Evolutionary conservation across 371 early-diverging fungal genomes (phyloP), one percentile per base, ranked within the genome.

Genomic region (Aphelidium insulamus): DNA sequence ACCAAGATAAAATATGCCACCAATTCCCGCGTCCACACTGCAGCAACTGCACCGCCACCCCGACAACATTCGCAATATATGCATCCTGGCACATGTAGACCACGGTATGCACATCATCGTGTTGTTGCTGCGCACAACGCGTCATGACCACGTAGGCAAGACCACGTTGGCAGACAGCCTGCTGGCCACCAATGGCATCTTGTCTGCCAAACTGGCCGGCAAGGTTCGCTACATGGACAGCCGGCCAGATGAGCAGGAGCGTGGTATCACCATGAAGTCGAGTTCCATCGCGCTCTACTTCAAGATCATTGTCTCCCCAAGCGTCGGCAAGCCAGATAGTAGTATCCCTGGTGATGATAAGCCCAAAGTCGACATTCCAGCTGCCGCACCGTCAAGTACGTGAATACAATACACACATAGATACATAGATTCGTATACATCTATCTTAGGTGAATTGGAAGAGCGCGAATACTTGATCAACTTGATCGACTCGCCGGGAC

Each of bases 261-360:
- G 99, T 28, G 99, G 99, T 15, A 99, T 99, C 46, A 99, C 99
- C 0, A 91, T 99, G 87, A 95, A 99, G 61, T 77, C 95, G 11
- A 78, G 82, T 38, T 88, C 82, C 1, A 88, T 99, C 36, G 81
- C 81, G 21, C 61, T 98, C 4, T 80, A 76, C 43, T 86, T 87
- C 50, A 63, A 77, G 34, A 54, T 84, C 22, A 48, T 75, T n/a
- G n/a, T n/a, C n/a, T n/a, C n/a, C n/a, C n/a, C n/a, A n/a, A n/a
- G n/a, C n/a, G n/a, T n/a, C n/a, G n/a, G n/a, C n/a, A n/a, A n/a
- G n/a, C n/a, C n/a, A n/a, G n/a, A n/a, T n/a, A n/a, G n/a, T n/a
- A n/a, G n/a, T n/a, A n/a, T n/a, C n/a, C n/a, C n/a, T n/a, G n/a
- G n/a, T n/a, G n/a, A n/a, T n/a, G n/a, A n/a, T n/a, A n/a, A n/a